Conservation (phyloP, 2,329 filamentous ascomycete genomes). For the Claviceps sp. region DNA sequence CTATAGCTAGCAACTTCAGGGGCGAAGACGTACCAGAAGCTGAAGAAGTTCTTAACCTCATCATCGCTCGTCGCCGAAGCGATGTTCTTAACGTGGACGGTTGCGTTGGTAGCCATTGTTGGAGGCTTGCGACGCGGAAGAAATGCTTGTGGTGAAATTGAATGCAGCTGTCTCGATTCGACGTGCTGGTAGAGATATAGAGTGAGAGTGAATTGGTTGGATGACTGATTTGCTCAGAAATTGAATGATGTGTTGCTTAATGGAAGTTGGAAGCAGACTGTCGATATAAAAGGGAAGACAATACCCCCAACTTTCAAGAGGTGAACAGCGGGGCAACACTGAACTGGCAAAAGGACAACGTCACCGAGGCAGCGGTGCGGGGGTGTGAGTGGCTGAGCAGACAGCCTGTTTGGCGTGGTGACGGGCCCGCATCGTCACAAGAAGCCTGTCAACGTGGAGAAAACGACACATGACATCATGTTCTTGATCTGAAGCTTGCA, state of each 20-base stretch:
- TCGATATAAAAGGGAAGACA: too few relatives aligned
- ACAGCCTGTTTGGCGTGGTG: neutral
- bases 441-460: neutral
- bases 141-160: neutral
- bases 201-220: too few relatives aligned
- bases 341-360: neutral
- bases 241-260: too few relatives aligned
- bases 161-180: neutral
- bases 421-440: neutral
- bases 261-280: too few relatives aligned
- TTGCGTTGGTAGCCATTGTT: conserved; percentile 8
- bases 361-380: neutral
- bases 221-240: too few relatives aligned
- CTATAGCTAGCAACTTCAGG: too few relatives aligned
- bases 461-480: too few relatives aligned
- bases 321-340: neutral
- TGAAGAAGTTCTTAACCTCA: conserved; percentile 94
- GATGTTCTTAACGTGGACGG: conserved; percentile 81
- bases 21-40: conserved; percentile 57
- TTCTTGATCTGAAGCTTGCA: too few relatives aligned
- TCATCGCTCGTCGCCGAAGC: conserved; percentile 68
- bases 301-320: too few relatives aligned
- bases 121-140: conserved; percentile 1
- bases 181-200: neutral
- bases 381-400: neutral